Evolutionary conservation across 352 stramenopile species (phyloP).

Genomic region (Globisporangium nunn): DNA sequence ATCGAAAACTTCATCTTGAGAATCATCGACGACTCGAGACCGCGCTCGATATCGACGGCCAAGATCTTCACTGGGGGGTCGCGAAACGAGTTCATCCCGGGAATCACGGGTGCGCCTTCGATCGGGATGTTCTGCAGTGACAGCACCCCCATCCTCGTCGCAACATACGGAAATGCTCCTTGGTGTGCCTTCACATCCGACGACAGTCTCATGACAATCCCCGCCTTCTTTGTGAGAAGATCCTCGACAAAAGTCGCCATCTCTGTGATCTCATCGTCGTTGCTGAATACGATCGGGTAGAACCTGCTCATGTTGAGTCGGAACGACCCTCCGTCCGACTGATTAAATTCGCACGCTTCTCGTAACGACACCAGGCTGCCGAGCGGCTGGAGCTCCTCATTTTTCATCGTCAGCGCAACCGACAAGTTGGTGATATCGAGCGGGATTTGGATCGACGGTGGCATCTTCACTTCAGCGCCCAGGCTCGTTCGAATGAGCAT

Average conservation of each 20-base stretch:
- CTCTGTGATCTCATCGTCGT: slow-evolving; percentile 19
- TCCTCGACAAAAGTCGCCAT: slow-evolving; percentile 57
- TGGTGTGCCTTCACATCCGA: slow-evolving; percentile 24
- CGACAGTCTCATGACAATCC: slow-evolving; percentile 50
- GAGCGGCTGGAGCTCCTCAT: slow-evolving; percentile 23
- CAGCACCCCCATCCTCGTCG: slow-evolving; percentile 72
- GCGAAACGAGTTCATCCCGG: slow-evolving; percentile 67
- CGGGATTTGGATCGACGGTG: slow-evolving; percentile 57
- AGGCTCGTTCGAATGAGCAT: slow-evolving; percentile 71
- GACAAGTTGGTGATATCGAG: slow-evolving; percentile 60
- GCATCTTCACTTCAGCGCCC: slow-evolving; percentile 63
- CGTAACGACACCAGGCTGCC: slow-evolving; percentile 43
- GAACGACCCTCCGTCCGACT: slow-evolving; percentile 44
- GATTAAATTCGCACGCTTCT: slow-evolving; percentile 61
- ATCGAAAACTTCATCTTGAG: slow-evolving; percentile 68
- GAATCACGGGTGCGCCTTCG: slow-evolving; percentile 35
- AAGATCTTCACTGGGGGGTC: slow-evolving; percentile 54
- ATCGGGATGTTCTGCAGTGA: slow-evolving; percentile 55
- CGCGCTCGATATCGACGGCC: slow-evolving; percentile 55
- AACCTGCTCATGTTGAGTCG: slow-evolving; percentile 66
- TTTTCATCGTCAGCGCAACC: slow-evolving; percentile 46
- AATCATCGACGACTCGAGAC: slow-evolving; percentile 35
- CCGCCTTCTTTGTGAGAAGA: slow-evolving; percentile 51
- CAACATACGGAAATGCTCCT: slow-evolving; percentile 60
- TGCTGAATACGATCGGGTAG: slow-evolving; percentile 53